Base-by-base conservation (phyloP, 768 basidiomycete genomes). In the Termitomyces sp. region DNA sequence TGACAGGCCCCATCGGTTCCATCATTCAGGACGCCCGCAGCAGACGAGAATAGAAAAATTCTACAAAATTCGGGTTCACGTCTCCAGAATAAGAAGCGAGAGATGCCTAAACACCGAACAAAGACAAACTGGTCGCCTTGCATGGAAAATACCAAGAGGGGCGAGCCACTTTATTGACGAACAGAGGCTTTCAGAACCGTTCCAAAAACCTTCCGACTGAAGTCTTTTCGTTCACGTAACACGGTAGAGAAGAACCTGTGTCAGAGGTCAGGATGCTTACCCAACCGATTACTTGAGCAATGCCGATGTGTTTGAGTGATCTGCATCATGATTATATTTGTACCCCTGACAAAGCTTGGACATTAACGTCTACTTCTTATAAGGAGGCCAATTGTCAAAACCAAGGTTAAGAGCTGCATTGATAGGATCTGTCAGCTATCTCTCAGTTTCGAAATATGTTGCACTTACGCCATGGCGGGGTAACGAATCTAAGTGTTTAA, bases 381-480 rank as follows among this genome's bases (percentile, higher is more conserved):
- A 58, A 46, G 68, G 66, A 34, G 73, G 73, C 87, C 86, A 87
- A 65, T 88, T 71, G n/a, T 85, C 85, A 64, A 88, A 88, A 9
- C 86, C 86, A 47, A 88, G 80, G 47, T 86, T 83, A 54, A 87
- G 73, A 49, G 83, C 84, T 85, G 60, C 5, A 53, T 48, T 42
- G 53, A 58, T 41, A 41, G 60, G 57, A 8, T 4, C 48, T 22
- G 24, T 58, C 34, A 61, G 43, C 29, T 32, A 22, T 27, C 43
- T 2, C 26, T 43, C 44, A n/a, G 6, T 27, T 46, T 47, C 36
- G 31, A 55, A 27, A 41, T 29, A 52, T 37, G 55, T 48, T 60
- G 53, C 22, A 80, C 83, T 64, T 69, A 86, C 86, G 86, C 87
- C 87, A 90, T 16, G 80, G 79, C 29, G 86, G 87, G 65, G 75